Base-by-base conservation (phyloP, 257 asterid genomes). In the Knoxia roxburghii region DNA sequence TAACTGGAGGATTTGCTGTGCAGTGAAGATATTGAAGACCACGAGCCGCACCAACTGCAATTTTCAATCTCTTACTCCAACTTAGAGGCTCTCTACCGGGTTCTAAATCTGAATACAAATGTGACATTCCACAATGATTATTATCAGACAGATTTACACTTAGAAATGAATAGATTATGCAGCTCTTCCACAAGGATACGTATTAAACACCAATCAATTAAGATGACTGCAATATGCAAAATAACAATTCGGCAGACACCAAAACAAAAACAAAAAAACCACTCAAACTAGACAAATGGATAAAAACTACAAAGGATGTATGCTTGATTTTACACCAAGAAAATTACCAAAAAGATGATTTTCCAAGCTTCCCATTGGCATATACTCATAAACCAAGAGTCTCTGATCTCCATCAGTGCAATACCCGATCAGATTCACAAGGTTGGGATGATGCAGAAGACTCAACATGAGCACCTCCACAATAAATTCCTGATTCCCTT, bases 391-490 rank as follows among this genome's bases (percentile, higher is more conserved):
- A 58, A 89, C 96, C 75, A 91, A 69, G 61, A 89, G 96, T 73
- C 96, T 82, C 72, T 91, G 98, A 67, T 89, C 96, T 20, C 98
- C 98, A 72, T 86, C 95, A 0, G 96, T 82, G 76, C 98, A 91
- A 59, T 91, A 91, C 23, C 96, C 96, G 2, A 82, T 83, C 80
- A 91, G 76, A 68, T 84, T 91, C 75, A 91, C 98, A 27, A 91
- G 96, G 76, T 91, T 87, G 35, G 85, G 83, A 67, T 91, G 96
- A 72, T 89, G 96, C 78, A 91, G 78, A 32, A 91, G 79, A 64
- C 96, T 91, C 46, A 91, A 77, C 96, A 91, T 91, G 5, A 91
- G 94, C 61, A 91, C 95, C 82, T 91, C 96, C 65, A 89, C 88
- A 0, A 89, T 87, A 78, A 91, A 91, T 68, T 91, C 98, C 75